Base-by-base conservation (phyloP, 2,329 filamentous ascomycete genomes). In the Stagonosporopsis rhizophila region DNA sequence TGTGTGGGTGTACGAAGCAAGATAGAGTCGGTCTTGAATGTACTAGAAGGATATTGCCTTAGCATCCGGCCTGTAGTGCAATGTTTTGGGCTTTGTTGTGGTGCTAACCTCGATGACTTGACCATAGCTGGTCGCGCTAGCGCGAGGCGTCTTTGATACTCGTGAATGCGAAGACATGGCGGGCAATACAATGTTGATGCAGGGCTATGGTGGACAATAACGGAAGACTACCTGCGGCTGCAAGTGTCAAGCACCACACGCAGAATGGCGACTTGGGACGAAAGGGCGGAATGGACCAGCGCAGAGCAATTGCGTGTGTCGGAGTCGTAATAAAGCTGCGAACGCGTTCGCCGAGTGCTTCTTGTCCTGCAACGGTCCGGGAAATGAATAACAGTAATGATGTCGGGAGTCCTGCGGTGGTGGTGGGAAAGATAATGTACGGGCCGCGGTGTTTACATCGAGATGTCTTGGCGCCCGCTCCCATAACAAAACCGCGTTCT, bases 71-170 rank as follows among this genome's bases (percentile, higher is more conserved):
- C 30, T 35, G 27, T 44, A 42, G 52, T 45, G 64, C 60, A 51
- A 61, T 69, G 62, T 68, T 69, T 61, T 64, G 65, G 44, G 56
- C 58, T 49, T 56, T 66, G 62, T 62, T 64, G 58, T 62, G 62
- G 86, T 71, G 70, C 97, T 96, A 78, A 96, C 97, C 82, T 97
- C 93, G 74, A 97, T 93, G 69, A 96, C 87, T 81, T 96, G 91
- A 61, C 91, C 92, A 80, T 91, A 86, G 78, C 87, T 90, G 52
- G 69, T 79, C 53, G 69, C 59, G 51, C 64, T 66, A 30, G 68
- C 61, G 59, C 70, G 71, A 59, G 72, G 64, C 69, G 73, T 70
- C 51, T 57, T 70, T 46, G 65, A 63, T 39, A 60, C 58, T 61
- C 66, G 65, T 53, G 60, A 55, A 23, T 62, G 66, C 58, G 71